Evolutionary conservation across 2,329 filamentous ascomycete species (phyloP), one percentile per base, ranked within the genome.

Genomic region (Aureobasidium mangrovei): DNA sequence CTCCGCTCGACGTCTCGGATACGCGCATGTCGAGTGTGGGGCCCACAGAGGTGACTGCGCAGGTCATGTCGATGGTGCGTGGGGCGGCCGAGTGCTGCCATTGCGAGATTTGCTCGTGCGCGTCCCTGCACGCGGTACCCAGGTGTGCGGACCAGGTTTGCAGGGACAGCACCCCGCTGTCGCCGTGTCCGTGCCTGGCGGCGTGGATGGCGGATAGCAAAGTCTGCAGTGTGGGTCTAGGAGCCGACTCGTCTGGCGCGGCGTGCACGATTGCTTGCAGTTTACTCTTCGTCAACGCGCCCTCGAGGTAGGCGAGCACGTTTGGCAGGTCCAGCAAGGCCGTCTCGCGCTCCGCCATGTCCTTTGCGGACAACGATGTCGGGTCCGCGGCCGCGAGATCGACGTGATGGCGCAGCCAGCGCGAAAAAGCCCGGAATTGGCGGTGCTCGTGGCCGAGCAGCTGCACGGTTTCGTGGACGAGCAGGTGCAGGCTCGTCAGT

Each of bases 371-470:
- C 44, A 78, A 72, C 1, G 76, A 77, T 12, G 77, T 75, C 0
- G 82, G 73, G 61, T 86, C 71, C 65, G 85, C 82, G 4, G 81
- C 81, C 43, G 91, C 79, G 10, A 85, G 80, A 59, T 94, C 88
- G 56, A 95, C 91, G 63, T 91, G 84, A 62, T 89, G 80, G 33
- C 84, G 82, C 48, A 97, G 74, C 91, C 91, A 97, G 52, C 78
- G 76, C 0, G 88, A 91, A 65, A 96, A 97, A 4, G 81, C 78
- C 2, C 74, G 68, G 63, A 95, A 97, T 47, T 90, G 79, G 28
- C 83, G 78, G 12, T 91, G 78, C 68, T 97, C 91, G 54, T 86
- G 82, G 64, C 86, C 84, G 29, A 85, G 79, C 53, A 83, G 76
- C 4, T 83, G 74, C 10, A 95, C 73, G 2, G 91, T 78, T 53